Percentiles rank a stretch among this genome's conserved stretches.
phyloP scores from a whole-genome alignment of 192 early-diverging fungal genomes.

The Backusella psychrophila region DNA sequence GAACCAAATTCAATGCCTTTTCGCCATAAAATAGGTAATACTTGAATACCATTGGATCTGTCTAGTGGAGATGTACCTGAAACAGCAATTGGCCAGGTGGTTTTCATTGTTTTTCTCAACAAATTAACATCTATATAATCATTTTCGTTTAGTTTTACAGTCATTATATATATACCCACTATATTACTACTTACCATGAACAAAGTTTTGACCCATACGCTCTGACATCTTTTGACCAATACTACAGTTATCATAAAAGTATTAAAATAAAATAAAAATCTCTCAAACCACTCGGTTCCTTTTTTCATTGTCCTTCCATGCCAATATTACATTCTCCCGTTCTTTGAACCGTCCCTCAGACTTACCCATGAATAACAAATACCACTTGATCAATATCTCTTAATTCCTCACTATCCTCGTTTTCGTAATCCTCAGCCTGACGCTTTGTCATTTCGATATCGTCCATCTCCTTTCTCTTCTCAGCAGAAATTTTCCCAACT shows the following conservation, averaged over 20 bases:
- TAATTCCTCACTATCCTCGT: slow-evolving; percentile 52
- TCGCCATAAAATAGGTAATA: slow-evolving; percentile 83
- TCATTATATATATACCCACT: neutral
- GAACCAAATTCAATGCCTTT: slow-evolving; percentile 75
- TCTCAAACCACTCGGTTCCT: neutral
- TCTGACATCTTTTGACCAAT: slow-evolving; percentile 84
- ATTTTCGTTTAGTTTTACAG: neutral
- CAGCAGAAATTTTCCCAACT: neutral
- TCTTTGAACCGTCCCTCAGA: neutral
- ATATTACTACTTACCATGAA: slow-evolving; percentile 38
- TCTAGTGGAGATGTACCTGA: slow-evolving; percentile 1
- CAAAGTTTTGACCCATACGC: slow-evolving; percentile 46
- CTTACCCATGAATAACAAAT: slow-evolving; percentile 76
- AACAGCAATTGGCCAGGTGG: slow-evolving; percentile 32
- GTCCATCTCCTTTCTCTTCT: slow-evolving; percentile 6
- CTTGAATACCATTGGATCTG: slow-evolving; percentile 57
- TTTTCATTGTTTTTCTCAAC: slow-evolving; percentile 67
- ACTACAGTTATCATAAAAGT: slow-evolving; percentile 23
- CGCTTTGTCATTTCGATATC: neutral
- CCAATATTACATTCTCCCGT: neutral
- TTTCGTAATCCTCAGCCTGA: slow-evolving; percentile 47
- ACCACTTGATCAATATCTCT: slow-evolving; percentile 75
- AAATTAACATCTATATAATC: slow-evolving; percentile 58
- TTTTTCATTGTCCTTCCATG: neutral
- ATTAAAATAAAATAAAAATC: neutral